Base-by-base conservation (phyloP, 345 rosid species). In the Diplotaxis tenuifolia region DNA sequence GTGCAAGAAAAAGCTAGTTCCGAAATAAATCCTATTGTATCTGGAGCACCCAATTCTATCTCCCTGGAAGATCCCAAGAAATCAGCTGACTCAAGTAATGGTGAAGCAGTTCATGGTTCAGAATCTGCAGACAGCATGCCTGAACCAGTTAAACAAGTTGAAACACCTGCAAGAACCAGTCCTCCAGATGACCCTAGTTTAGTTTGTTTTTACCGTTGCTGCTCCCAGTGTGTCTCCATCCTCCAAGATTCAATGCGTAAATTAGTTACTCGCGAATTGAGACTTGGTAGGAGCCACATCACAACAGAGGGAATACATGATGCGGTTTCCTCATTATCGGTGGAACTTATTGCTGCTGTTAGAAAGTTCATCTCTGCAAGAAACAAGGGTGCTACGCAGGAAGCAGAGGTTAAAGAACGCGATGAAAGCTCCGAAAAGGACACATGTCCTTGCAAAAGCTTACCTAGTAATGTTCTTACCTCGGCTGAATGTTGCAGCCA, bases 221-320 rank as follows among this genome's bases (percentile, higher is more conserved):
- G 99, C 78, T 68, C 84, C 40, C 74, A 71, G 54, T 95, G 99
- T 75, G 70, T 87, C 52, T 7, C 57, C 75, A 61, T 73, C 75
- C 84, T 92, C 49, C 86, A 79, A 54, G 73, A 56, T 59, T 67
- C 80, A 71, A 83, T 90, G 82, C 84, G 71, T 74, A 83, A 81
- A 68, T 64, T 85, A 59, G 83, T 95, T 54, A 56, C 73, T 42
- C 82, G 64, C 20, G 67, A 83, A 67, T 60, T 79, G 86, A 85
- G 80, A 68, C 71, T 72, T 20, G 79, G 80, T 72, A 69, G 62
- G 45, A 77, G 74, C 61, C 4, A 25, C 65, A 82, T 83, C 77
- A 82, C 81, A 2, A 79, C 80, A 19, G 97, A 90, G 60, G 86
- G 86, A 58, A 64, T 90, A 47, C 97, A 95, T 67, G 89, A 90